Evolutionary conservation across 208 protist species (phyloP), one percentile per base, ranked within the genome.

Genomic region (Hexamita inflata): DNA sequence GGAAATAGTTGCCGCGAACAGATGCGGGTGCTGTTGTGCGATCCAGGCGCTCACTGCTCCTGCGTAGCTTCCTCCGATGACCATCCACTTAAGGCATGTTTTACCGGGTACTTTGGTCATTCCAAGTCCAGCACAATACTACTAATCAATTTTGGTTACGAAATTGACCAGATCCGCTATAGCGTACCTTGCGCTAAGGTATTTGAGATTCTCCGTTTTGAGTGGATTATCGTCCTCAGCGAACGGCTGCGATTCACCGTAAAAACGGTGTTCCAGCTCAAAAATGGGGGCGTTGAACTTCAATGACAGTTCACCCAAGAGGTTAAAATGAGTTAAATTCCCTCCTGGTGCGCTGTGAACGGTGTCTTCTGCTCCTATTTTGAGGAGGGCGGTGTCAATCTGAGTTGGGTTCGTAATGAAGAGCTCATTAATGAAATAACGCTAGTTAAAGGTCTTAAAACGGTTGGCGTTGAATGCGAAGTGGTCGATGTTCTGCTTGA

Each of bases 21-120:
- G 2, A 45, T 45, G 11, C 26, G 9, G 35, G 9, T 32, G n/a
- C 26, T 45, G 9, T 45, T 70, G 35, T 9, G 15, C 15, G 7
- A 70, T 49, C 32, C 9, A 70, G 38, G 19, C 64, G 9, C 19
- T 70, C 15, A 70, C 64, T 11, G 64, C 64, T 42, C 64, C 64
- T 15, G 64, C 19, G 42, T 70, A 70, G 15, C 30, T 42, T n/a
- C 64, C 64, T 70, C 64, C 64, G 40, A 45, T 34, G 35, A 70
- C n/a, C 9, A 70, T 45, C 64, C 64, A 70, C n/a, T 70, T n/a
- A n/a, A 70, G n/a, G 42, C 64, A 70, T n/a, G n/a, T 24, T 32
- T 38, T 35, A 15, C 64, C 64, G 26, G 7, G 11, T 32, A 70
- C 42, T 11, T 34, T 2, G 4, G 11, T 15, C 4, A 45, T 38